Conservation (phyloP, 179 eudicot species). For the Beta corolliflora region DNA sequence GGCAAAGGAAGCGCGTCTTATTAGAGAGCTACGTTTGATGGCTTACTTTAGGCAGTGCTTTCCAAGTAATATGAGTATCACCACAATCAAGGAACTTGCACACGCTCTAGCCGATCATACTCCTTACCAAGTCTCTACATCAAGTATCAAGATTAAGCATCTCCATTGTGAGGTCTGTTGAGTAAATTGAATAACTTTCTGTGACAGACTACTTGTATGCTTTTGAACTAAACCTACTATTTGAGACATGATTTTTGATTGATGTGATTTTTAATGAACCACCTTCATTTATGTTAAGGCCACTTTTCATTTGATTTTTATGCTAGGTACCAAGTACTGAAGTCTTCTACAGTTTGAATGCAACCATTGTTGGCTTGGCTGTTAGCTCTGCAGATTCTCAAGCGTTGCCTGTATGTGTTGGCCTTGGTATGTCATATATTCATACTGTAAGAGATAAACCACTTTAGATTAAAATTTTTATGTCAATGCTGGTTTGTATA, state of each 20-base stretch:
- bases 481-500: neutral
- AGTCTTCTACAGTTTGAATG: slow-evolving; percentile 76
- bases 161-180: slow-evolving; percentile 71
- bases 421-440: slow-evolving; percentile 61
- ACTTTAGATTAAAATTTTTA: neutral
- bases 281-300: neutral
- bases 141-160: slow-evolving; percentile 71
- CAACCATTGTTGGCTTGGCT: slow-evolving; percentile 78
- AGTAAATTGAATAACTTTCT: slow-evolving; percentile 1
- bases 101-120: slow-evolving; percentile 74
- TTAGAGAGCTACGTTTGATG: slow-evolving; percentile 65
- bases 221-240: neutral
- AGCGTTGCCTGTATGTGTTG: slow-evolving; percentile 63
- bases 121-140: slow-evolving; percentile 75
- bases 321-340: slow-evolving; percentile 64
- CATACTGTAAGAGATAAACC: neutral
- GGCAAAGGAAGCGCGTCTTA: slow-evolving; percentile 70
- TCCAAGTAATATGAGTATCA: slow-evolving; percentile 50
- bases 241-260: neutral
- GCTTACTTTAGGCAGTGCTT: slow-evolving; percentile 93
- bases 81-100: slow-evolving; percentile 76
- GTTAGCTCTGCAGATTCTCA: slow-evolving; percentile 53
- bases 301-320: slow-evolving; percentile 7
- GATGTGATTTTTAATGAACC: neutral
- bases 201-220: neutral